Conservation (phyloP, 257 asterid species). For the Thymus quinquecostatus region DNA sequence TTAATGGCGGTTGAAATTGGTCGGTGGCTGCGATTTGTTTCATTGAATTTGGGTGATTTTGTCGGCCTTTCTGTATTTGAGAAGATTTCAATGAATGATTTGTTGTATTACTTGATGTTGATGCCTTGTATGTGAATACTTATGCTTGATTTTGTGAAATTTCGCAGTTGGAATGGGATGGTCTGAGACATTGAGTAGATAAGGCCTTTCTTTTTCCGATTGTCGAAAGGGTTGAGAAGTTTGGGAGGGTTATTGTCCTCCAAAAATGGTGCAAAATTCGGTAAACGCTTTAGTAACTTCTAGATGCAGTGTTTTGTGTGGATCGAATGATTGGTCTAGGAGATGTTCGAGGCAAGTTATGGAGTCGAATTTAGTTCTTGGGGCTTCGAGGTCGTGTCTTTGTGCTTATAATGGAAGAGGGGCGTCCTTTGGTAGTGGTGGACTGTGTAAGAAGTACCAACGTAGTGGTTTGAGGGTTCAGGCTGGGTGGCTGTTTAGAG, state of each 20-base stretch:
- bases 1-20: conserved; percentile 13
- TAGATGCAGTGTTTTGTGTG: conserved; percentile 53
- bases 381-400: conserved; percentile 43
- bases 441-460: conserved; percentile 36
- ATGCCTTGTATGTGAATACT: conserved; percentile 10
- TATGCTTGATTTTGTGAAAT: conserved; percentile 6
- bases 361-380: conserved; percentile 44
- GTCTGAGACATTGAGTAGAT: conserved; percentile 31
- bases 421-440: conserved; percentile 38
- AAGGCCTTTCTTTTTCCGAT: conserved; percentile 6
- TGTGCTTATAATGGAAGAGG: conserved; percentile 44
- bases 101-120: not conserved
- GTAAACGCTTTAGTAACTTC: conserved; percentile 56
- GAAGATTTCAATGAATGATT: conserved; percentile 3
- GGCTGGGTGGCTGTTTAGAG: conserved; percentile 87
- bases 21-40: conserved; percentile 11
- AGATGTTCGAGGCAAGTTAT: conserved; percentile 44
- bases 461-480: conserved; percentile 58
- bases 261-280: conserved; percentile 60
- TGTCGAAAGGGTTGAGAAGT: conserved; percentile 2
- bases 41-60: conserved; percentile 25
- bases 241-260: conserved; percentile 30
- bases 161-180: conserved; percentile 31
- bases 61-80: conserved; percentile 4
- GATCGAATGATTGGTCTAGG: conserved; percentile 43